Conservation (phyloP, 1,139 yeast genomes). For the Taphrina pruni region DNA sequence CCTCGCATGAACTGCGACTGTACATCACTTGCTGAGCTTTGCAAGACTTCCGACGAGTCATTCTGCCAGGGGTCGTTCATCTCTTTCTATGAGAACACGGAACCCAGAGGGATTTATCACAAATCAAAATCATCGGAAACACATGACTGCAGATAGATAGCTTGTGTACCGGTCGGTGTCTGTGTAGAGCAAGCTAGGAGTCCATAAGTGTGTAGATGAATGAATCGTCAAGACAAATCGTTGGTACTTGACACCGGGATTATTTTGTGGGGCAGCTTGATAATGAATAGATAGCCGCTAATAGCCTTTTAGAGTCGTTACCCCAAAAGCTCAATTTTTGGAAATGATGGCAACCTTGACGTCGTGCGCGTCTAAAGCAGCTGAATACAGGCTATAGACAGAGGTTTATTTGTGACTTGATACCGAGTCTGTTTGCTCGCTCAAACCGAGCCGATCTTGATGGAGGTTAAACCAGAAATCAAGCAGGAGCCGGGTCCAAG, state of each 20-base stretch:
- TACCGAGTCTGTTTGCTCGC: too few relatives aligned
- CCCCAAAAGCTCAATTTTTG: too few relatives aligned
- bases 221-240: background rate
- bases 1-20: constrained; percentile 37
- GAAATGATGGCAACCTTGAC: too few relatives aligned
- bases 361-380: too few relatives aligned
- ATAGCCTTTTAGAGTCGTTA: too few relatives aligned
- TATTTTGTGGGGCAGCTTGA: constrained; percentile 10
- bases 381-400: too few relatives aligned
- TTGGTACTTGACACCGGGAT: background rate
- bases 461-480: constrained; percentile 32
- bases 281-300: constrained; percentile 11
- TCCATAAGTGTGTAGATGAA: background rate
- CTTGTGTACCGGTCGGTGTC: background rate
- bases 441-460: background rate
- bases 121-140: too few relatives aligned
- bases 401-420: too few relatives aligned
- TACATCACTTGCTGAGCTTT: background rate
- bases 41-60: background rate
- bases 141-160: too few relatives aligned
- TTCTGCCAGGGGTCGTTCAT: constrained; percentile 39
- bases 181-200: background rate
- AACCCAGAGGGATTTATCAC: too few relatives aligned
- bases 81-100: background rate
- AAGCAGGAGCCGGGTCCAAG: constrained; percentile 41